Evolutionary conservation across 768 basidiomycete genomes (phyloP).

Genomic region (Naganishia onofrii): DNA sequence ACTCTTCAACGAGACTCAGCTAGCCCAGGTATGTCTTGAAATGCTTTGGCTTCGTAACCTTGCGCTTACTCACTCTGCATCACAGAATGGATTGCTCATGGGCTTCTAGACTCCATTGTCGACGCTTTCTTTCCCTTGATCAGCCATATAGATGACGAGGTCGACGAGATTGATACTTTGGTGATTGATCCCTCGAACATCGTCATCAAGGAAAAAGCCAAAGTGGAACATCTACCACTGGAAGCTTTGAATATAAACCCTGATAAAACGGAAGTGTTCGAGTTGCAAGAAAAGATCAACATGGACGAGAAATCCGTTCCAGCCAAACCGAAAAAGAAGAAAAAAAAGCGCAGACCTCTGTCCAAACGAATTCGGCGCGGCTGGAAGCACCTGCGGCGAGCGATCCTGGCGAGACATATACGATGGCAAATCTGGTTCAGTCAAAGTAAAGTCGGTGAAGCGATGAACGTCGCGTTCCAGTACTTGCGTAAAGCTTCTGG

Average conservation of each 20-base stretch:
- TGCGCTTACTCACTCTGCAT: slow-evolving; percentile 4
- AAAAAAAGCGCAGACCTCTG: slow-evolving; percentile 5
- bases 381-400: slow-evolving; percentile 12
- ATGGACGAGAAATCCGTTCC: background rate
- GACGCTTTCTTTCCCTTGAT: slow-evolving; percentile 81
- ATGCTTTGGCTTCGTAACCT: slow-evolving; percentile 3
- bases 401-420: background rate
- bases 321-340: slow-evolving; percentile 17
- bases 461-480: background rate
- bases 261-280: slow-evolving; percentile 8
- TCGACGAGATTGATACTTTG: slow-evolving; percentile 70
- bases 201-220: slow-evolving; percentile 6
- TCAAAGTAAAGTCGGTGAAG: slow-evolving; percentile 7
- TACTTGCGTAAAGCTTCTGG: slow-evolving; percentile 14
- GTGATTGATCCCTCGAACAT: slow-evolving; percentile 56
- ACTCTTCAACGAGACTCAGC: slow-evolving; percentile 61
- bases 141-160: slow-evolving; percentile 75
- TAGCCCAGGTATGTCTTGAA: slow-evolving; percentile 47
- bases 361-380: slow-evolving; percentile 6
- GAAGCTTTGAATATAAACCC: slow-evolving; percentile 13
- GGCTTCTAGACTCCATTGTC: slow-evolving; percentile 85
- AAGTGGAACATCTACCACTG: slow-evolving; percentile 13
- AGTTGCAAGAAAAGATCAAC: slow-evolving; percentile 2
- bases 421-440: background rate
- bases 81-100: slow-evolving; percentile 90